Evolutionary conservation across 768 basidiomycete species (phyloP), one percentile per base, ranked within the genome.

Genomic region (Termitomyces sp.): DNA sequence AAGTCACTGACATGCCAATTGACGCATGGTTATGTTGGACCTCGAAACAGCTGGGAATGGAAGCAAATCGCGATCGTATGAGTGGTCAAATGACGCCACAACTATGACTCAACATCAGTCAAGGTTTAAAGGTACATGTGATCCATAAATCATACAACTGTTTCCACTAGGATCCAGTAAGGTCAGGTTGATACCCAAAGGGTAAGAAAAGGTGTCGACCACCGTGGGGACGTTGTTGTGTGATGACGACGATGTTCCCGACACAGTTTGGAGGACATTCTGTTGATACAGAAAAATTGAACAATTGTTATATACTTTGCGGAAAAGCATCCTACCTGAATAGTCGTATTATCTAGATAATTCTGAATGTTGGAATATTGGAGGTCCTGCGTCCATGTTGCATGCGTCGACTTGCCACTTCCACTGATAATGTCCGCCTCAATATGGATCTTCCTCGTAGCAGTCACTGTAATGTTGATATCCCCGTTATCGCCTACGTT

Each of bases 291-390:
- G 46, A 34, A 53, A 38, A 44, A 34, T 43, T 23, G 54, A 37
- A 35, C 7, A 3, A 29, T 23, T 21, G 10, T 29, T 29, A 9
- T 5, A 43, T 27, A 3, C n/a, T 53, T 27, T n/a, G 23, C 32
- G 6, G 3, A 19, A 19, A 37, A 61, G 7, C 37, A 21, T 59
- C 21, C 1, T 61, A 75, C 79, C 72, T 80, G 75, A 4, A 76
- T 67, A 16, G 62, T 59, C 4, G 77, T 65, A 61, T 83, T 65
- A 38, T 88, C 60, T 49, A 82, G 66, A 63, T 83, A 89, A 56
- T 74, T 77, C 65, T 92, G 90, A 2, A 77, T 71, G 61, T 90
- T 91, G 35, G 76, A 73, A 64, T 81, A 92, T 41, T 73, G 54
- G 52, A 90, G 69, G 31, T 78, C 68, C 65, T 92, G 90, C 14